Evolutionary conservation across 2,329 filamentous ascomycete genomes (phyloP), one percentile per base, ranked within the genome.

Genomic region (Epichloe brachyelytri): DNA sequence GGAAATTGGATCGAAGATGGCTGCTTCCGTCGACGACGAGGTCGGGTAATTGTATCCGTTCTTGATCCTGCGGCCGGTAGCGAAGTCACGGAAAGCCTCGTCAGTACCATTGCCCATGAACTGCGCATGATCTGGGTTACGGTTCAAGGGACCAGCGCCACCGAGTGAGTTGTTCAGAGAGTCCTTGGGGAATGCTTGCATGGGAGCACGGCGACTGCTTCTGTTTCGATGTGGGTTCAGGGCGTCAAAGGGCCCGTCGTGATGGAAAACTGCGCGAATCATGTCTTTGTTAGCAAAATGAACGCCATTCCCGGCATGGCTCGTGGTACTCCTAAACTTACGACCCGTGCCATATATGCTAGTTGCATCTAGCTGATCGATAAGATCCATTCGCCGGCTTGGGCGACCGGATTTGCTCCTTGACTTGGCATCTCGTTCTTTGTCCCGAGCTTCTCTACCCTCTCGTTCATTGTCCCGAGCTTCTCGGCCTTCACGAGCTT

Each of bases 231-330:
- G 86, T 4, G 93, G 89, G 66, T 95, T 95, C 65, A 93, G 87
- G 19, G 93, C 93, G 68, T 98, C 93, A 61, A 96, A 98, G 4
- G 93, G 93, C 1, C 93, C 93, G 62, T 97, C 93, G 63, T 98
- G 93, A 62, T 98, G 93, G 69, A 97, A 95, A 58, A 95, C 89
- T 95, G 61, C 8, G 43, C 50, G 34, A n/a, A 14, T 3, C 3
- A 40, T 11, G n/a, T 36, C 5, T 19, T 20, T 20, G 17, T 45
- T 12, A 45, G 43, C 15, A 33, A 33, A 20, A 17, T 7, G 11
- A 26, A 14, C 6, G 37, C 12, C 5, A 6, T 43, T n/a, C 38
- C 38, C 20, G 40, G 20, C 37, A 1, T 3, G 26, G 34, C 4
- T 17, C 34, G 26, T 43, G 22, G 4, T 8, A 14, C 14, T 12